Evolutionary conservation across 2,329 filamentous ascomycete genomes (phyloP).

Genomic region (Berkeleyomyces basicola): DNA sequence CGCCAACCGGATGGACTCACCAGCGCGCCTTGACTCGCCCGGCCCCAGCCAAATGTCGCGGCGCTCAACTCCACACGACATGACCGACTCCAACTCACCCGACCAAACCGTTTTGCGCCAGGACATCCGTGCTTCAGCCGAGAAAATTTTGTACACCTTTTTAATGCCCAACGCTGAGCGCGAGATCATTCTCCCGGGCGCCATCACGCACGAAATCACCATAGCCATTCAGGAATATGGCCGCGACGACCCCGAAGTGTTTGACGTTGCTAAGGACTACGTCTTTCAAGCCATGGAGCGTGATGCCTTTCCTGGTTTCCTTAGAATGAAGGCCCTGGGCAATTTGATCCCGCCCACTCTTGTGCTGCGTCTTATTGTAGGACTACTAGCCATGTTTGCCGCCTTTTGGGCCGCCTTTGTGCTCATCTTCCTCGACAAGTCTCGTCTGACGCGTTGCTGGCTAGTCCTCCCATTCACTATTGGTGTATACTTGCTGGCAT

Average conservation of each 20-base stretch:
- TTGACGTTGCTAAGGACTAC: slow-evolving; percentile 95
- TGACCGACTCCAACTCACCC: slow-evolving; percentile 65
- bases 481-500: slow-evolving; percentile 73
- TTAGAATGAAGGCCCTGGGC: slow-evolving; percentile 85
- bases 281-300: slow-evolving; percentile 99
- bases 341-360: slow-evolving; percentile 88
- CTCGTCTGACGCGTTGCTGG: slow-evolving; percentile 62
- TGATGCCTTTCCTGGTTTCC: slow-evolving; percentile 94
- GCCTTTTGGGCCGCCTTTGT: slow-evolving; percentile 90
- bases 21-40: slow-evolving; percentile 34
- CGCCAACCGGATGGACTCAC: slow-evolving; percentile 4
- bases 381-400: slow-evolving; percentile 72
- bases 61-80: slow-evolving; percentile 40
- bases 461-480: slow-evolving; percentile 84
- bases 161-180: slow-evolving; percentile 87
- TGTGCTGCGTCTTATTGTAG: slow-evolving; percentile 69
- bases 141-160: slow-evolving; percentile 98
- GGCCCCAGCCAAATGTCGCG: slow-evolving; percentile 32
- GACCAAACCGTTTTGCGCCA: slow-evolving; percentile 70
- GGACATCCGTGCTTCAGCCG: slow-evolving; percentile 82
- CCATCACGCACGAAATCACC: slow-evolving; percentile 74
- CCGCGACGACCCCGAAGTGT: slow-evolving; percentile 90
- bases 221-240: slow-evolving; percentile 77
- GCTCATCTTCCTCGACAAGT: slow-evolving; percentile 75
- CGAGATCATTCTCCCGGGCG: slow-evolving; percentile 82